Conservation (phyloP, 345 rosid species). For the Garcia nutans region DNA sequence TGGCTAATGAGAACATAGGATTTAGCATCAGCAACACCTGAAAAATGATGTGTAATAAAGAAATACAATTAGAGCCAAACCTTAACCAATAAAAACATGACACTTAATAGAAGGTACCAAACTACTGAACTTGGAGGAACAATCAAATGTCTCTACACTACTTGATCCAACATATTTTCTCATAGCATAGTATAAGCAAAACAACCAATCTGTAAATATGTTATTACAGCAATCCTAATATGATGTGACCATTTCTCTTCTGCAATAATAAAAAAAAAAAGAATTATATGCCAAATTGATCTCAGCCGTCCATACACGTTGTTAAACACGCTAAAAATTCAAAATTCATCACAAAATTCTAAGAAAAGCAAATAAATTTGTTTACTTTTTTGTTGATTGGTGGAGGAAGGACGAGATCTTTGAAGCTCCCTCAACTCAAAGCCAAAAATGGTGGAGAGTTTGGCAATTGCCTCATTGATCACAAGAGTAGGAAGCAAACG, state of each 20-base stretch:
- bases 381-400: constrained; percentile 56
- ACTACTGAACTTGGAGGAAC: background rate
- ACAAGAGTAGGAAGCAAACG: constrained; percentile 62
- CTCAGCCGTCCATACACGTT: background rate
- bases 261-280: background rate
- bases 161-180: background rate
- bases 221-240: background rate
- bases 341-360: background rate
- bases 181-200: background rate
- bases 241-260: background rate
- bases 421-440: constrained; percentile 82
- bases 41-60: constrained; percentile 17
- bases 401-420: constrained; percentile 54
- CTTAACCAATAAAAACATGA: background rate
- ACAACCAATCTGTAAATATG: background rate
- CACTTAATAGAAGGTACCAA: background rate
- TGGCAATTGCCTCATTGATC: constrained; percentile 65
- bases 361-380: background rate
- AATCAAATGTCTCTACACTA: background rate
- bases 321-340: background rate
- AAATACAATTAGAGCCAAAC: background rate
- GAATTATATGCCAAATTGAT: background rate
- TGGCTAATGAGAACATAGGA: constrained; percentile 77
- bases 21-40: constrained; percentile 61
- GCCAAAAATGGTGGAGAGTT: constrained; percentile 65